A percentile compares a stretch with the other conserved stretches of the same genome.
Evolutionary conservation across 2,329 filamentous ascomycete species (phyloP).

Genomic region (Paracorniculantispora psalliotae): DNA sequence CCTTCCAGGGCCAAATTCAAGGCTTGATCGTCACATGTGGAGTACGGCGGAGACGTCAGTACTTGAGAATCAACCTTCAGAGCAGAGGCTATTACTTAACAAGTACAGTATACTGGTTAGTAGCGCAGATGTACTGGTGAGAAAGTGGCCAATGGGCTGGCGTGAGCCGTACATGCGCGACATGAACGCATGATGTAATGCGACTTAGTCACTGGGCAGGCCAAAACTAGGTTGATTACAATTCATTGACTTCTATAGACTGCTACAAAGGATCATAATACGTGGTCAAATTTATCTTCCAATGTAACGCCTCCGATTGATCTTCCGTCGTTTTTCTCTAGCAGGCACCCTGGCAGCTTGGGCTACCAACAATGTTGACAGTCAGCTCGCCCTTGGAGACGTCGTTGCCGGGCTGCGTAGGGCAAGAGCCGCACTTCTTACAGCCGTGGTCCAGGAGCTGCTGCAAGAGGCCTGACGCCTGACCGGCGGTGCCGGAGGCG

Average conservation of each 20-base stretch:
- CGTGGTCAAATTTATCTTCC: neutral
- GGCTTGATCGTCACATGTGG: neutral
- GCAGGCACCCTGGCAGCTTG: constrained; percentile 12
- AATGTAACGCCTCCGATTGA: neutral
- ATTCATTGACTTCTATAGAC: neutral
- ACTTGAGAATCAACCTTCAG: neutral
- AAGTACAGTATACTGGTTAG: too few species aligned
- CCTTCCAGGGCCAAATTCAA: neutral
- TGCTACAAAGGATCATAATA: neutral
- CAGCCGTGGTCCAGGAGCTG: constrained; percentile 15
- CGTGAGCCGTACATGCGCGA: too few species aligned
- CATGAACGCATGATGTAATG: too few species aligned
- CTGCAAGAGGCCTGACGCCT: neutral
- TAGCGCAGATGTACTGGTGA: neutral
- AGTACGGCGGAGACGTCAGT: neutral
- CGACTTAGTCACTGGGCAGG: too few species aligned
- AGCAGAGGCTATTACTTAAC: too few species aligned
- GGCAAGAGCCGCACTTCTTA: constrained; percentile 14
- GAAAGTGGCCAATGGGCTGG: too few species aligned
- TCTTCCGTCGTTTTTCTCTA: neutral
- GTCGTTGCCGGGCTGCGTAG: constrained; percentile 12
- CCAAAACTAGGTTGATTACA: neutral
- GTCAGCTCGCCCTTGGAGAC: constrained; percentile 13
- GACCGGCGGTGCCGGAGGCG: constrained; percentile 4
- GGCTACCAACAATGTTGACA: constrained; percentile 4